Evolutionary conservation across 345 rosid species (phyloP).

Genomic region (Eucalyptus sp.): DNA sequence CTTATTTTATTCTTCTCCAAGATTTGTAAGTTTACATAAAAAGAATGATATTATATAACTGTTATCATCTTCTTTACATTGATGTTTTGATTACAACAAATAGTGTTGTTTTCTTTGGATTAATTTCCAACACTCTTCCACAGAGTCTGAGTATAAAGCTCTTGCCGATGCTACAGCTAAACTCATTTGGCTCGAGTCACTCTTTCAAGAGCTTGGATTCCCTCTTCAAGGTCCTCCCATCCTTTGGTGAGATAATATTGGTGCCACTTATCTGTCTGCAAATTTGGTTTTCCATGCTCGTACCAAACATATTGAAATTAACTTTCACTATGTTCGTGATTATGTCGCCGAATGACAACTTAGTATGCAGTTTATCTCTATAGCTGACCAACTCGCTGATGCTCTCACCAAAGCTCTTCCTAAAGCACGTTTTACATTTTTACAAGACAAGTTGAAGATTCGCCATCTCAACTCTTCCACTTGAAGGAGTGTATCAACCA

Average conservation of each 20-base stretch:
- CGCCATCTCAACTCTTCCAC: neutral
- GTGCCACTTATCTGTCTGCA: neutral
- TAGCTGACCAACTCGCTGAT: neutral
- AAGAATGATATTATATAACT: no score
- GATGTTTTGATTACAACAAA: no score
- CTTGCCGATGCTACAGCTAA: neutral
- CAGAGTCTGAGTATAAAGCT: neutral
- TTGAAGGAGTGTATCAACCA: neutral
- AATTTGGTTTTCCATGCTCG: neutral
- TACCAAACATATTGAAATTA: neutral
- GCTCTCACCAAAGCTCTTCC: neutral
- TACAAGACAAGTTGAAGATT: neutral
- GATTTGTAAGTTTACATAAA: no score
- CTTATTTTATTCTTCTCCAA: no score
- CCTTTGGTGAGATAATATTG: neutral
- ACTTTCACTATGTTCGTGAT: neutral
- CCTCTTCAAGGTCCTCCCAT: neutral
- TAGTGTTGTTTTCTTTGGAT: no score
- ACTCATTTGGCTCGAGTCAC: neutral
- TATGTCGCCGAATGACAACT: fast-evolving
- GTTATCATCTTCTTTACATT: no score
- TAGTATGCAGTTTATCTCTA: neutral
- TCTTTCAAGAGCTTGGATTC: neutral
- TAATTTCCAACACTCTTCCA: neutral
- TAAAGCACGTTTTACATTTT: neutral